Conservation (phyloP, 306 rosid species). For the Castanea sativa region DNA sequence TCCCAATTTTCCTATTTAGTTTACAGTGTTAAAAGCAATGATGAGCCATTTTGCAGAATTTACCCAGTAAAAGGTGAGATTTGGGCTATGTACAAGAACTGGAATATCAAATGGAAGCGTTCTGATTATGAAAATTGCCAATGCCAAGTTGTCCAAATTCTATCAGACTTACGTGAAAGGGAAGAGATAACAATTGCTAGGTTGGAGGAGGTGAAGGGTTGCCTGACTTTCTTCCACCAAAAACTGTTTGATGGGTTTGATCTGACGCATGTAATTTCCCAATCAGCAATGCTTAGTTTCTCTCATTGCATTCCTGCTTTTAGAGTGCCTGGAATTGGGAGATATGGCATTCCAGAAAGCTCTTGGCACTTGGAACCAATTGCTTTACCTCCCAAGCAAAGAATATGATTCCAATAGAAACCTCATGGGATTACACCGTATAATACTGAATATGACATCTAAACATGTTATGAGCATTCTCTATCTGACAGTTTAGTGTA, state of each 20-base stretch:
- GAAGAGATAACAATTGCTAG: not conserved
- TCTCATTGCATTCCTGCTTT: conserved; percentile 24
- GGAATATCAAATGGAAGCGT: conserved; percentile 12
- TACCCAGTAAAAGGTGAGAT: conserved; percentile 20
- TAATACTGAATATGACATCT: not conserved
- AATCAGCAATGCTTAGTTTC: conserved; percentile 7
- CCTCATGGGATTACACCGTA: not conserved
- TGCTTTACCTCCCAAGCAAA: conserved; percentile 17
- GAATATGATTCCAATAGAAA: not conserved
- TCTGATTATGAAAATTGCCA: not conserved
- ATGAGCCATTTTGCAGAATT: not conserved
- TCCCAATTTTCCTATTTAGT: conserved; percentile 2
- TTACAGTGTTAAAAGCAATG: not conserved
- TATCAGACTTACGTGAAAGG: conserved; percentile 1
- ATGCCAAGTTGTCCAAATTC: conserved; percentile 5
- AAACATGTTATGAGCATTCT: not conserved
- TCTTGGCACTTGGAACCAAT: conserved; percentile 29
- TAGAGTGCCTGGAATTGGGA: conserved; percentile 23
- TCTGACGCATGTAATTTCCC: not conserved
- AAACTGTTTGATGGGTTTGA: conserved; percentile 13
- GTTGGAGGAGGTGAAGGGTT: conserved; percentile 13
- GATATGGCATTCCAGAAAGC: conserved; percentile 14
- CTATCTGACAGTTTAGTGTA: not conserved
- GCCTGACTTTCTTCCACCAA: conserved; percentile 13
- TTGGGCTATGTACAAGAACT: conserved; percentile 22